Evolutionary conservation across 345 rosid genomes (phyloP).

Genomic region (Fremontodendron californicum): DNA sequence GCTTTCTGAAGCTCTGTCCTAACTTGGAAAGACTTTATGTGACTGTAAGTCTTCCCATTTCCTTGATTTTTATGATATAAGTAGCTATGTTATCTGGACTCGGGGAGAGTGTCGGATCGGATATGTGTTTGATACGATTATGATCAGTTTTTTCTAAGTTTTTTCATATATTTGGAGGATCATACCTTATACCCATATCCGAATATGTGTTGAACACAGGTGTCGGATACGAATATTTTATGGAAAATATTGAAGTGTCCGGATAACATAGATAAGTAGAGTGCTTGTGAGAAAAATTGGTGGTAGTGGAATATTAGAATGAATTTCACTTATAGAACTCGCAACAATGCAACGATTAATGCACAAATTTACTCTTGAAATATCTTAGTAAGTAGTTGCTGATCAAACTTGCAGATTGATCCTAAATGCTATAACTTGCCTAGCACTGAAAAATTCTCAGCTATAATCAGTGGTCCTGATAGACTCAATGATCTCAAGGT

Average conservation of each 20-base stretch:
- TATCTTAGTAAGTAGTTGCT: background rate
- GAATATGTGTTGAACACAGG: too few species aligned
- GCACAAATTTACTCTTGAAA: background rate
- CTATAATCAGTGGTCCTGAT: background rate
- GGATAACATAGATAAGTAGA: background rate
- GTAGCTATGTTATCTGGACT: background rate
- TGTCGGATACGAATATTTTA: too few species aligned
- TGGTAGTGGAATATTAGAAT: too few species aligned
- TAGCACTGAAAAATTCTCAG: background rate
- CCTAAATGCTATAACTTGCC: background rate
- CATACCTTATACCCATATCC: too few species aligned
- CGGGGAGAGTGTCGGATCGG: too few species aligned
- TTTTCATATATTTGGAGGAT: too few species aligned
- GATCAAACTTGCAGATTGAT: background rate
- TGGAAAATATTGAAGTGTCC: too few species aligned
- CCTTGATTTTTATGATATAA: background rate
- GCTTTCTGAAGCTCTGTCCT: slow-evolving; percentile 7
- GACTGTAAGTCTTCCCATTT: background rate
- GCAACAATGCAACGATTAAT: background rate
- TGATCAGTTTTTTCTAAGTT: too few species aligned
- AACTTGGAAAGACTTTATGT: background rate
- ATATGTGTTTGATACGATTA: too few species aligned
- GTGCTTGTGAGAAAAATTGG: background rate
- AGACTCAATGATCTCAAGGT: background rate
- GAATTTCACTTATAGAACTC: too few species aligned